A percentile compares a stretch with the other conserved stretches of the same genome.
phyloP scores from a whole-genome alignment of 441 rosid species.

The Bruguiera hainesii region DNA sequence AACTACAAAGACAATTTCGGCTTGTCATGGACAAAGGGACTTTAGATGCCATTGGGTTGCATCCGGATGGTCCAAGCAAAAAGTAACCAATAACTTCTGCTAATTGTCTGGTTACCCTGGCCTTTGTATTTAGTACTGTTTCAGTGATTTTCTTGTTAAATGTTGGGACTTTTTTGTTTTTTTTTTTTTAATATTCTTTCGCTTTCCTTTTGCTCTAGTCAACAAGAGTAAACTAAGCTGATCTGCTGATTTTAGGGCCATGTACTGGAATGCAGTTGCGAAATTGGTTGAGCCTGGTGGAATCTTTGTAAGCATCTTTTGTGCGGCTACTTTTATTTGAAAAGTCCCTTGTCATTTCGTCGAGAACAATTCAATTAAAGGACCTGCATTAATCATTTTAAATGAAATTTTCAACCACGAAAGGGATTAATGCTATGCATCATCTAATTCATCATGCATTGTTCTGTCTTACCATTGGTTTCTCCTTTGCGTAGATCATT shows the following conservation, averaged over 20 bases:
- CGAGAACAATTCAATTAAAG: neutral
- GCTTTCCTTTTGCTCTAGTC: neutral
- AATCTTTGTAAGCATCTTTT: slow-evolving; percentile 52
- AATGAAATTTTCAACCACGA: too few relatives aligned
- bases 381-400: too few relatives aligned
- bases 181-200: neutral
- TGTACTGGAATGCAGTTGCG: slow-evolving; percentile 89
- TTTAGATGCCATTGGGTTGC: slow-evolving; percentile 94
- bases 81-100: slow-evolving; percentile 40
- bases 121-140: neutral
- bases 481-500: too few relatives aligned
- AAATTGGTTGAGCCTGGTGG: slow-evolving; percentile 81
- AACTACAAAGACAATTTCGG: slow-evolving; percentile 56
- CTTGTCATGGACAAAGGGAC: slow-evolving; percentile 97
- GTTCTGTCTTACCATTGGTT: too few relatives aligned
- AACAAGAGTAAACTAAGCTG: neutral
- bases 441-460: too few relatives aligned
- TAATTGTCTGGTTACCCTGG: neutral
- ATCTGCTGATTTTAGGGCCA: slow-evolving; percentile 43
- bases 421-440: too few relatives aligned
- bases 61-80: slow-evolving; percentile 81
- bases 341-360: neutral
- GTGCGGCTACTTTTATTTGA: neutral
- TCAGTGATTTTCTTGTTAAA: neutral
- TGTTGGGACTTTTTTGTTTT: neutral